phyloP scores from a whole-genome alignment of 2,329 filamentous ascomycete genomes.

The Aureobasidium sp. region DNA sequence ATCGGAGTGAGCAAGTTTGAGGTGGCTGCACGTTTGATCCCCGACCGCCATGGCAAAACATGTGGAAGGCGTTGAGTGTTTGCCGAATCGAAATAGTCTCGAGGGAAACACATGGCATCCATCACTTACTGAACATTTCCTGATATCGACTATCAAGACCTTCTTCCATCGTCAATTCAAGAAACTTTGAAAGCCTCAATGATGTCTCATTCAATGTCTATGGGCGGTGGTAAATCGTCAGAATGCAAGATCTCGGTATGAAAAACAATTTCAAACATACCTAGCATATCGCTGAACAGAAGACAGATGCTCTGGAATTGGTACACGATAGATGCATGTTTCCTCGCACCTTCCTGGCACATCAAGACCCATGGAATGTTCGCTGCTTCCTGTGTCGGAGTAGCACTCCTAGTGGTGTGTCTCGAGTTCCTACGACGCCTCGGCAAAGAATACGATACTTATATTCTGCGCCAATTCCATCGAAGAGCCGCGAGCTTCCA shows the following conservation, averaged over 20 bases:
- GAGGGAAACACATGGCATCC: background rate
- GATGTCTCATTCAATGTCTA: conserved; percentile 1
- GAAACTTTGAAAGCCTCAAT: background rate
- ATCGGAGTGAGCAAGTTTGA: conserved; percentile 8
- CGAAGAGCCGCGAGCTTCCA: background rate
- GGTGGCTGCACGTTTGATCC: background rate
- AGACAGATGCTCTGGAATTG: conserved; percentile 72
- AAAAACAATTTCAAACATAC: background rate
- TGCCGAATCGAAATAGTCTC: background rate
- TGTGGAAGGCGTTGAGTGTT: background rate
- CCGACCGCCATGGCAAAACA: background rate
- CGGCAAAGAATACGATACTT: conserved; percentile 64
- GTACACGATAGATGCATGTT: conserved; percentile 63
- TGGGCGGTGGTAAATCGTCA: background rate
- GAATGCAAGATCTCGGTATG: conserved; percentile 32
- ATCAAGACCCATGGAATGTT: conserved; percentile 64
- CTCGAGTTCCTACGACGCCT: conserved; percentile 66
- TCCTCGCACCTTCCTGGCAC: conserved; percentile 62
- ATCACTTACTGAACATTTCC: background rate
- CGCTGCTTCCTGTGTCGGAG: conserved; percentile 70
- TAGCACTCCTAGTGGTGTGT: conserved; percentile 61
- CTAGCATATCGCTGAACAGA: background rate
- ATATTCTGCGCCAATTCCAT: conserved; percentile 32
- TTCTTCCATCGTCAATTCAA: background rate
- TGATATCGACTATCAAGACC: no score